A percentile compares a stretch with the other conserved stretches of the same genome.
phyloP scores from a whole-genome alignment of 2,329 filamentous ascomycete species.

The Fusarium solani-melongenae region DNA sequence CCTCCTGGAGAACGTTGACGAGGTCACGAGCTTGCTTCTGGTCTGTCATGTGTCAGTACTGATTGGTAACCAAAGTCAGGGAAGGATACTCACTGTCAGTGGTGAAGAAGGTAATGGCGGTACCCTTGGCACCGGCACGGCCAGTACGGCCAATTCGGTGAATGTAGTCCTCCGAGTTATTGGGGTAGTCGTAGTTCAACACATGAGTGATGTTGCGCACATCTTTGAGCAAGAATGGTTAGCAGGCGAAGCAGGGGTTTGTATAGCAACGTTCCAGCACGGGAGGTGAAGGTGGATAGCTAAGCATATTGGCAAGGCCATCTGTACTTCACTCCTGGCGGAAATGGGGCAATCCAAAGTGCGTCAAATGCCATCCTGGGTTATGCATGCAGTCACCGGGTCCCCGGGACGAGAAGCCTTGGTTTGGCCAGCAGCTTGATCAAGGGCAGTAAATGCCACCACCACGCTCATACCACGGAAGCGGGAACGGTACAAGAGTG shows the following conservation, averaged over 20 bases:
- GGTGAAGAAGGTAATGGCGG: conserved; percentile 98
- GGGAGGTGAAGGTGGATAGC: conserved; percentile 56
- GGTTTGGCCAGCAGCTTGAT: conserved; percentile 72
- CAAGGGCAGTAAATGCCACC: conserved; percentile 80
- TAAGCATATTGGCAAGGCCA: conserved; percentile 62
- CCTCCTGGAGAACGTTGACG: conserved; percentile 90
- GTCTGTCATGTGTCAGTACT: conserved; percentile 65
- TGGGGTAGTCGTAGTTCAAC: conserved; percentile 99
- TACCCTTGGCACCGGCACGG: conserved; percentile 92
- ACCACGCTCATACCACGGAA: conserved; percentile 78
- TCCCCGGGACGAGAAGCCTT: conserved; percentile 68
- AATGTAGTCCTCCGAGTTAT: conserved; percentile 99
- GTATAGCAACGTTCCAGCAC: conserved; percentile 73
- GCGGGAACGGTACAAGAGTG: conserved; percentile 74
- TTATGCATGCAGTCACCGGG: conserved; percentile 62
- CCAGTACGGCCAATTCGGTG: conserved; percentile 97
- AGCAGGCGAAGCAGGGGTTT: conserved; percentile 70
- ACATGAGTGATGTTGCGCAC: conserved; percentile 99
- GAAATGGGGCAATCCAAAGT: conserved; percentile 67
- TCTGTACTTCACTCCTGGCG: conserved; percentile 65
- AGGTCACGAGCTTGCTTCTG: conserved; percentile 97
- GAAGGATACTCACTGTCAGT: conserved; percentile 92
- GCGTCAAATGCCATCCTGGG: conserved; percentile 65
- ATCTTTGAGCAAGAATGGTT: conserved; percentile 85
- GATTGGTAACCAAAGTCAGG: too few relatives aligned